Evolutionary conservation across 306 rosid species (phyloP).

Genomic region (Citrullus mucosospermus): DNA sequence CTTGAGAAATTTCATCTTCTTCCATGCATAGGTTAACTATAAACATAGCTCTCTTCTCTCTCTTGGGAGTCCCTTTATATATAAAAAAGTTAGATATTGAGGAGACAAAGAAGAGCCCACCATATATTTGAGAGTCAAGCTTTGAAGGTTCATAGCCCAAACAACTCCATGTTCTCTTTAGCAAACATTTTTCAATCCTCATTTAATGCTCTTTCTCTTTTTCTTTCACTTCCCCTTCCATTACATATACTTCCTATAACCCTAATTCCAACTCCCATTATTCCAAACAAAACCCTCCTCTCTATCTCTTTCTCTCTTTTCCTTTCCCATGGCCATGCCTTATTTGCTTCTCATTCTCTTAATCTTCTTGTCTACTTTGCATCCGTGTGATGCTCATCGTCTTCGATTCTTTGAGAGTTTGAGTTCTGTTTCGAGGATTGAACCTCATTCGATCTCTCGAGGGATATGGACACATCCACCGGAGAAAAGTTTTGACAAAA

Average conservation of each 20-base stretch:
- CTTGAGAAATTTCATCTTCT: not conserved
- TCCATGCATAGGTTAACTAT: not conserved
- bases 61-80: not conserved
- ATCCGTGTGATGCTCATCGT: slow-evolving; percentile 52
- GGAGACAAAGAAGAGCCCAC: slow-evolving; percentile 60
- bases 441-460: not conserved
- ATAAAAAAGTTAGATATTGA: slow-evolving; percentile 2
- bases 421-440: not conserved
- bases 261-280: slow-evolving; percentile 5
- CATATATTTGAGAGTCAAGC: slow-evolving; percentile 33
- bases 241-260: slow-evolving; percentile 18
- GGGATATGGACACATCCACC: not conserved
- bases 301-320: not conserved
- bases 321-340: slow-evolving; percentile 24
- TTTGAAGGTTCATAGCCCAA: slow-evolving; percentile 43
- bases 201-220: slow-evolving; percentile 39
- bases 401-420: not conserved
- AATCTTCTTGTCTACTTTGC: slow-evolving; percentile 29
- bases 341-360: slow-evolving; percentile 25
- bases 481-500: not conserved
- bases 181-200: slow-evolving; percentile 36
- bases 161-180: slow-evolving; percentile 88
- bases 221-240: slow-evolving; percentile 8
- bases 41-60: not conserved
- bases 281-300: not conserved